Conservation (phyloP, 768 basidiomycete species). For the Myochromella boudieri region DNA sequence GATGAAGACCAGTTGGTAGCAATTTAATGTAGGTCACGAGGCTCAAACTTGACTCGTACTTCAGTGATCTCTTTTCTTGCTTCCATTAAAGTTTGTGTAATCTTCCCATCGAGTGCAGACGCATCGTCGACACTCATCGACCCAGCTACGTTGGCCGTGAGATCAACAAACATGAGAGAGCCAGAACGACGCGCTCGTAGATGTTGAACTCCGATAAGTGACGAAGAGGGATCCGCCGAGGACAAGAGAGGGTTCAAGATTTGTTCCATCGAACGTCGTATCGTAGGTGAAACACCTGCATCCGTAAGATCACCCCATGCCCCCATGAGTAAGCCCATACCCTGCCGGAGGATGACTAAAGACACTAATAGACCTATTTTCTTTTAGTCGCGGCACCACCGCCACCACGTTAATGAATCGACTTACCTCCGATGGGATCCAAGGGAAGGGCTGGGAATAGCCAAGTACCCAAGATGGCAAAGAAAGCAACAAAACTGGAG, state of each 20-base stretch:
- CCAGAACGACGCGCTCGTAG: slow-evolving; percentile 78
- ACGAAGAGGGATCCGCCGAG: slow-evolving; percentile 24
- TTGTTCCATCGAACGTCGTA: slow-evolving; percentile 50
- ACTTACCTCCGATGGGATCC: slow-evolving; percentile 89
- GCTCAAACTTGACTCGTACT: slow-evolving; percentile 64
- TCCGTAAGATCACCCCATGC: slow-evolving; percentile 85
- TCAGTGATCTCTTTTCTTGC: slow-evolving; percentile 69
- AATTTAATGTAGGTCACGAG: slow-evolving; percentile 26
- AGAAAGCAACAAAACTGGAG: slow-evolving; percentile 86
- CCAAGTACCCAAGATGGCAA: slow-evolving; percentile 91
- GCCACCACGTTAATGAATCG: background rate
- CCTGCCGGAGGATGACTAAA: slow-evolving; percentile 82
- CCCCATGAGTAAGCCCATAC: slow-evolving; percentile 60
- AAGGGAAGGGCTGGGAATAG: slow-evolving; percentile 82
- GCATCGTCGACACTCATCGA: slow-evolving; percentile 57
- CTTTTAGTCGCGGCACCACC: background rate
- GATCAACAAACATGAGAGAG: slow-evolving; percentile 80
- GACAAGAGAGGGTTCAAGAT: slow-evolving; percentile 56
- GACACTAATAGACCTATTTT: slow-evolving; percentile 79
- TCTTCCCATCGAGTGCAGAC: slow-evolving; percentile 59
- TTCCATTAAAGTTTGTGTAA: slow-evolving; percentile 52
- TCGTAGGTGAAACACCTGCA: slow-evolving; percentile 65
- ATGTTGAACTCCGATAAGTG: slow-evolving; percentile 46
- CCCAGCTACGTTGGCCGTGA: slow-evolving; percentile 70
- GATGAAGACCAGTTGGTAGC: background rate